Evolutionary conservation across 1,284 basidiomycete genomes (phyloP).

Genomic region (Malassezia pachydermatis): DNA sequence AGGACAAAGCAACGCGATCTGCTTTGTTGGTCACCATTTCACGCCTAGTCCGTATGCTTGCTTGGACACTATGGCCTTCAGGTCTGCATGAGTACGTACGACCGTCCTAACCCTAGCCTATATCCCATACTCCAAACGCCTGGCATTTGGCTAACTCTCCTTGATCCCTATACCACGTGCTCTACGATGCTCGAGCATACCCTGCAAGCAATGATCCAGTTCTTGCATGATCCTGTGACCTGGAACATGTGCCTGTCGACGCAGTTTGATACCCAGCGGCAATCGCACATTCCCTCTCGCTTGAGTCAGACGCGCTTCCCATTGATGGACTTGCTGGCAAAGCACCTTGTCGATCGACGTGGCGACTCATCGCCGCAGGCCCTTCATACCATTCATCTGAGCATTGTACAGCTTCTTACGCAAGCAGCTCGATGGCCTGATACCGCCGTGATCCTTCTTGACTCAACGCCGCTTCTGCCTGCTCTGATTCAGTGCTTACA

Average conservation of each 20-base stretch:
- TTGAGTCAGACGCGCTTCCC: constrained; percentile 22
- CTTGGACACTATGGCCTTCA: constrained; percentile 5
- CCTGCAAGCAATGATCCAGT: background rate
- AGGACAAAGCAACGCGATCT: too few species aligned
- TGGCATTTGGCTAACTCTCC: constrained; percentile 8
- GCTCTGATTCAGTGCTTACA: constrained; percentile 28
- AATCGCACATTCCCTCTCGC: constrained; percentile 1
- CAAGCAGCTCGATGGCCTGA: constrained; percentile 24
- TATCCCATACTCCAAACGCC: constrained; percentile 11
- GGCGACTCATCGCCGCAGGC: constrained; percentile 17
- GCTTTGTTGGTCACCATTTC: too few species aligned
- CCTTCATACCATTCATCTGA: constrained; percentile 22
- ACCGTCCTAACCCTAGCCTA: background rate
- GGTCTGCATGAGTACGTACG: constrained; percentile 6
- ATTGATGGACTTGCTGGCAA: constrained; percentile 28
- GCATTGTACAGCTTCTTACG: constrained; percentile 22
- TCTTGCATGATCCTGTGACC: constrained; percentile 1
- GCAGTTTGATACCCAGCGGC: constrained; percentile 9
- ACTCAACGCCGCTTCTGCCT: constrained; percentile 27
- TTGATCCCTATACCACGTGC: background rate
- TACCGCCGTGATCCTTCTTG: constrained; percentile 25
- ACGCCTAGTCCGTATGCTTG: constrained; percentile 2
- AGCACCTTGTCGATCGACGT: constrained; percentile 33
- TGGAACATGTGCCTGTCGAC: constrained; percentile 13
- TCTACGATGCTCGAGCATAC: background rate